Evolutionary conservation across 495 filamentous ascomycete genomes (phyloP).

Genomic region (Articulospora tetracladia): DNA sequence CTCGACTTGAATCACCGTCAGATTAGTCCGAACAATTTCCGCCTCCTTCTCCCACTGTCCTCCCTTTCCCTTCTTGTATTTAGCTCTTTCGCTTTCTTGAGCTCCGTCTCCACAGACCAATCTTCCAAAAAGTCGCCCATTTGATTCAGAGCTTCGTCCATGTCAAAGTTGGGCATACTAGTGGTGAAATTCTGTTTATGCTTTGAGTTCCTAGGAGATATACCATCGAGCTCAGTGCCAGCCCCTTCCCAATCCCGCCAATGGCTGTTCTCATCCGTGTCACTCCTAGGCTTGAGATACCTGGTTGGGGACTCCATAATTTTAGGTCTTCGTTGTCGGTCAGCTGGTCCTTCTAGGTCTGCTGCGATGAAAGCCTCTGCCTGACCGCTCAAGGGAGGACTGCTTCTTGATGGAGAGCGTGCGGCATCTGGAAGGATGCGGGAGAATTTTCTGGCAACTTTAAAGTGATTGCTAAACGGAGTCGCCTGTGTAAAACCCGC

Average conservation of each 20-base stretch:
- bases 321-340: background rate
- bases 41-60: conserved; percentile 5
- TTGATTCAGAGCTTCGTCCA: conserved; percentile 16
- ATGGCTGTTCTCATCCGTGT: background rate
- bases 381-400: conserved; percentile 21
- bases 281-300: conserved; percentile 5
- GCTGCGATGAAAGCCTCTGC: conserved; percentile 26
- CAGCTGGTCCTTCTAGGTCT: conserved; percentile 8
- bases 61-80: background rate
- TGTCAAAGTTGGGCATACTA: conserved; percentile 9
- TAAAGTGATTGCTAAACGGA: conserved; percentile 4
- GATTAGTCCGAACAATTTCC: conserved; percentile 17
- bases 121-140: conserved; percentile 19
- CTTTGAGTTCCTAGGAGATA: background rate
- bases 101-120: conserved; percentile 23
- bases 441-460: conserved; percentile 5
- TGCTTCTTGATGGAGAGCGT: conserved; percentile 11
- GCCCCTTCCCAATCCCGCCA: background rate
- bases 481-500: background rate
- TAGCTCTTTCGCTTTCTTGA: conserved; percentile 7
- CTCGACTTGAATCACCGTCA: background rate
- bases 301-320: background rate
- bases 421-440: conserved; percentile 4
- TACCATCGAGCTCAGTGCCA: background rate
- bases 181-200: background rate